A percentile compares a stretch with the other conserved stretches of the same genome.
Conservation (phyloP, 2,329 filamentous ascomycete species). For the Fusarium piperis region DNA sequence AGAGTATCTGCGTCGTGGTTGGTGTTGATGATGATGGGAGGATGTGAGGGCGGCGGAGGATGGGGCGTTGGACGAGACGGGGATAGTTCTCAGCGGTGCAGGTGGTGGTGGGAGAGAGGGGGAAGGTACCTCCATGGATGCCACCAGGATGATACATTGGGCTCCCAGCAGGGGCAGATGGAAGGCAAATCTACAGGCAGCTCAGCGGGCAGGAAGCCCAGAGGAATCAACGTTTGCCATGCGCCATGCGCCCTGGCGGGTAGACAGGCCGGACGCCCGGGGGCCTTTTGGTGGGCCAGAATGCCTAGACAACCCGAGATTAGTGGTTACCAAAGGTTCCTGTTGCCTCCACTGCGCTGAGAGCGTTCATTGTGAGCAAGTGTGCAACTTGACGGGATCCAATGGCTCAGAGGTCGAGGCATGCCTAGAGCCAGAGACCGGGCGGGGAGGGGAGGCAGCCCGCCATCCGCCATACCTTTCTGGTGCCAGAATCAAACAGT, state of each 20-base stretch:
- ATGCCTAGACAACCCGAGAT: conserved; percentile 21
- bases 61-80: conserved; percentile 26
- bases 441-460: not conserved
- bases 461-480: conserved; percentile 4
- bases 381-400: not conserved
- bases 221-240: not conserved
- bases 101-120: conserved; percentile 1
- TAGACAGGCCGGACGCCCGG: conserved; percentile 8
- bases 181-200: not conserved
- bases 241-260: conserved; percentile 3
- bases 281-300: conserved; percentile 26
- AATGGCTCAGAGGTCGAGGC: conserved; percentile 11
- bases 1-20: conserved; percentile 15
- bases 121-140: not conserved
- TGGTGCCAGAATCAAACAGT: not conserved
- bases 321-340: conserved; percentile 26
- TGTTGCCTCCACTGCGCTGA: conserved; percentile 11
- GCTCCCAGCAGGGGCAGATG: not conserved
- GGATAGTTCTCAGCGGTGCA: conserved; percentile 22
- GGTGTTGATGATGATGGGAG: conserved; percentile 31
- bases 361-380: conserved; percentile 3
- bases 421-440: conserved; percentile 6
- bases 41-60: conserved; percentile 8
- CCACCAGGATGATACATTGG: not conserved
- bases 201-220: not conserved